These are phyloP conservation scores for Malus asiatica DNA, from an alignment of 306 rosid species.

Conservation along the genomic window DNA sequence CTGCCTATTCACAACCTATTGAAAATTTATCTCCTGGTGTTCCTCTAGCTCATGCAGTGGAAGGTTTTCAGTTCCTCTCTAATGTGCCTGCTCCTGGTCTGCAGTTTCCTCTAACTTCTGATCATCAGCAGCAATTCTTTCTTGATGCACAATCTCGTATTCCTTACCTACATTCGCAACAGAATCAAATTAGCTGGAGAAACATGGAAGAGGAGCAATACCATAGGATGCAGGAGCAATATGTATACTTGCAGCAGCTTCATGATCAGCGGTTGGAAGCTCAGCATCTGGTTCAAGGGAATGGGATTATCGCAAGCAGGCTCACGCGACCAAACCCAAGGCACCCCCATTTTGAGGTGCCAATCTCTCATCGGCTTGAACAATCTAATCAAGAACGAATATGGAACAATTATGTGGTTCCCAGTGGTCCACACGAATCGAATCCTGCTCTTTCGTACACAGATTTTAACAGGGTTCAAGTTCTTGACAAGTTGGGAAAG, in stretches of 20 bases:
- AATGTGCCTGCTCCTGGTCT: slow-evolving; percentile 28
- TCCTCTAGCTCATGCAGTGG: slow-evolving; percentile 19
- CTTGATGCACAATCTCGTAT: slow-evolving; percentile 19
- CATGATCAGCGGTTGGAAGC: slow-evolving; percentile 28
- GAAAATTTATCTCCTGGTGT: slow-evolving; percentile 19
- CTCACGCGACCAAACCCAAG: slow-evolving; percentile 9
- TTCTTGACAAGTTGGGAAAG: slow-evolving; percentile 22
- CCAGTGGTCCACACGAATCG: slow-evolving; percentile 20
- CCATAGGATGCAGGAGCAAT: slow-evolving; percentile 20
- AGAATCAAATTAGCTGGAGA: slow-evolving; percentile 34
- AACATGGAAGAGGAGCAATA: slow-evolving; percentile 30
- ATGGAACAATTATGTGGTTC: slow-evolving; percentile 20
- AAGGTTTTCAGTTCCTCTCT: slow-evolving; percentile 23
- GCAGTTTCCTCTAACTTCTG: slow-evolving; percentile 35
- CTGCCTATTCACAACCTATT: slow-evolving; percentile 3
- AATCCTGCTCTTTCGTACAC: slow-evolving; percentile 19
- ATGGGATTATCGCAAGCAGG: slow-evolving; percentile 21
- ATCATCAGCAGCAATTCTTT: slow-evolving; percentile 30
- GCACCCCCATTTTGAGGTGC: slow-evolving; percentile 30
- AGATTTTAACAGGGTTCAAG: slow-evolving; percentile 17
- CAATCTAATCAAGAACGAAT: slow-evolving; percentile 23
- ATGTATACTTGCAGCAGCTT: slow-evolving; percentile 30
- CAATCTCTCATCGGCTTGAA: slow-evolving; percentile 27
- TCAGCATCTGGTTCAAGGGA: slow-evolving; percentile 30
- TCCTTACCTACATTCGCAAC: slow-evolving; percentile 27